Conservation (phyloP, 2,329 filamentous ascomycete species). For the Claviceps spartinae region DNA sequence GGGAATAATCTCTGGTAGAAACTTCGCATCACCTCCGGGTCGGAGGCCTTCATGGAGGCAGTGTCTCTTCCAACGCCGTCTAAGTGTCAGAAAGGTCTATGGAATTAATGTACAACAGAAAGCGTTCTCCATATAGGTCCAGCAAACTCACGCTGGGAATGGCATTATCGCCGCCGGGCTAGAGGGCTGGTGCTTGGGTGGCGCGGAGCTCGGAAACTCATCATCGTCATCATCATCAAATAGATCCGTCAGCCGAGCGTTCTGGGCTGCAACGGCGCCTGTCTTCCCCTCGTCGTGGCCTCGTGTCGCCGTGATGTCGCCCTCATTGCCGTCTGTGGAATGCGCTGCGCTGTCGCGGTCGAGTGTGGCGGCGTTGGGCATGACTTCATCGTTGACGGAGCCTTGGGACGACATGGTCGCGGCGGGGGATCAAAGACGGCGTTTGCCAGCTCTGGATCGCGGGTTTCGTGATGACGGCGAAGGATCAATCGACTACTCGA, state of each 20-base stretch:
- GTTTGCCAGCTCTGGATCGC: no score
- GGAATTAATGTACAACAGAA: slow-evolving; percentile 15
- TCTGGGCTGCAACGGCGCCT: slow-evolving; percentile 22
- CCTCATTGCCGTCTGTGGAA: slow-evolving; percentile 20
- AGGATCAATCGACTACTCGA: no score
- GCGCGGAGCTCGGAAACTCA: slow-evolving; percentile 41
- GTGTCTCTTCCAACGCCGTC: slow-evolving; percentile 42
- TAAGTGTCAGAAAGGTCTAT: slow-evolving; percentile 57
- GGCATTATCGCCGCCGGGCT: slow-evolving; percentile 30
- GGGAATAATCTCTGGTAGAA: slow-evolving; percentile 96
- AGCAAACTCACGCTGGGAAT: slow-evolving; percentile 28
- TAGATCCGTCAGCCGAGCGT: slow-evolving; percentile 43
- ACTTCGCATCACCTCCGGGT: slow-evolving; percentile 75
- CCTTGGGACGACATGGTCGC: slow-evolving; percentile 16
- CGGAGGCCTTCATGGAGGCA: slow-evolving; percentile 38
- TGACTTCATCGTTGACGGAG: slow-evolving; percentile 20
- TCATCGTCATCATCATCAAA: slow-evolving; percentile 46
- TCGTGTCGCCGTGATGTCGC: slow-evolving; percentile 23
- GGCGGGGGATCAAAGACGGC: slow-evolving; percentile 29
- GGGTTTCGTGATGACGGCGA: no score
- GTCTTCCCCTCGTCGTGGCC: slow-evolving; percentile 18
- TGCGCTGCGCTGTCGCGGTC: slow-evolving; percentile 6
- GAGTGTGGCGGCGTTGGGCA: slow-evolving; percentile 18
- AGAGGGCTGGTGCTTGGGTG: slow-evolving; percentile 21
- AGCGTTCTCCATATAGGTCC: not conserved